Evolutionary conservation across 495 filamentous ascomycete genomes (phyloP).

Genomic region (Hamigera avellanea): DNA sequence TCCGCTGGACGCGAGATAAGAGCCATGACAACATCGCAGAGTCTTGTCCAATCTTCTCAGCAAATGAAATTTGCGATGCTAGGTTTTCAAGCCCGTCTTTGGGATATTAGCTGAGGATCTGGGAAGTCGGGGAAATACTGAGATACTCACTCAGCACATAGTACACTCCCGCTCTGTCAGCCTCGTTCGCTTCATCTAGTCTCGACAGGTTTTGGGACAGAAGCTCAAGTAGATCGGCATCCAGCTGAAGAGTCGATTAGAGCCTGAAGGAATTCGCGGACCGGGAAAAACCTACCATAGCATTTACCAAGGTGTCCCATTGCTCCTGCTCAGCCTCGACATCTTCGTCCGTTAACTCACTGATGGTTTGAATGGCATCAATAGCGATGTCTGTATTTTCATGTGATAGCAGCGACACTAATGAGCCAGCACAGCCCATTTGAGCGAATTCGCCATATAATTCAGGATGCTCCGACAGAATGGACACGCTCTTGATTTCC

Average conservation of each 20-base stretch:
- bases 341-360: conserved; percentile 90
- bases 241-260: conserved; percentile 34
- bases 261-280: not conserved
- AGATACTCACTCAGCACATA: conserved; percentile 52
- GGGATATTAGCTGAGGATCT: not conserved
- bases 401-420: conserved; percentile 77
- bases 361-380: conserved; percentile 78
- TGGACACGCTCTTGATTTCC: conserved; percentile 77
- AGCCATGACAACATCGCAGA: conserved; percentile 64
- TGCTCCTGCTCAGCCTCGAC: conserved; percentile 73
- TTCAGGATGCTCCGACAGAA: conserved; percentile 76
- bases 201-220: conserved; percentile 73
- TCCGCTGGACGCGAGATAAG: conserved; percentile 52
- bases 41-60: conserved; percentile 58
- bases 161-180: conserved; percentile 76
- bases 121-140: not conserved
- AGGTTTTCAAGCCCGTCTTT: conserved; percentile 72
- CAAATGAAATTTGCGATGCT: conserved; percentile 53
- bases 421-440: conserved; percentile 60
- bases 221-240: conserved; percentile 75
- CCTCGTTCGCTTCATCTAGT: conserved; percentile 68
- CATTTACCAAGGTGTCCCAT: conserved; percentile 71
- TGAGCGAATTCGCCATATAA: conserved; percentile 76
- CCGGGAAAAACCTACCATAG: conserved; percentile 40
- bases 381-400: conserved; percentile 98